phyloP scores from a whole-genome alignment of 116 monocot species.

The Iris pallida region DNA sequence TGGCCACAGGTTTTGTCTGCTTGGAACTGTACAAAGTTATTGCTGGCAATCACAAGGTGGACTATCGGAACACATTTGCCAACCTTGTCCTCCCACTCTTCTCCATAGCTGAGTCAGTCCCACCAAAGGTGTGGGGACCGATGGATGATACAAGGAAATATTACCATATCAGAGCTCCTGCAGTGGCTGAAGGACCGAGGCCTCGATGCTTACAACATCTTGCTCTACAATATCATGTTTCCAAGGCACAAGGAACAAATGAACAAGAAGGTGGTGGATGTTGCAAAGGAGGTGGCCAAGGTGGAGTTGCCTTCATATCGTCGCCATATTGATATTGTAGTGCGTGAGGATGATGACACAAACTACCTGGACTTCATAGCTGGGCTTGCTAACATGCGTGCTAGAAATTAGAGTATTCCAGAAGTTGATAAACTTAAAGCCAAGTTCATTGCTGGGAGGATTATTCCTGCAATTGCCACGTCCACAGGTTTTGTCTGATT shows the following conservation, averaged over 20 bases:
- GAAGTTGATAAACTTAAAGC: too few relatives aligned
- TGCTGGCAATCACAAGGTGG: conserved; percentile 28
- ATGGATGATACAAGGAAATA: conserved; percentile 36
- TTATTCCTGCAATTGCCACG: conserved; percentile 55
- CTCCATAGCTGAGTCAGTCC: conserved; percentile 46
- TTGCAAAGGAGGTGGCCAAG: conserved; percentile 18
- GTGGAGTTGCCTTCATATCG: conserved; percentile 3
- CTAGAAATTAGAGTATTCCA: conserved; percentile 57
- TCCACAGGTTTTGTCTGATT: too few relatives aligned
- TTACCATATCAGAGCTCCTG: conserved; percentile 38
- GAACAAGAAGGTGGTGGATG: conserved; percentile 11
- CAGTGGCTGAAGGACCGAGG: conserved; percentile 39
- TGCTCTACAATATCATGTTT: conserved; percentile 13
- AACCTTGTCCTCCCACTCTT: conserved; percentile 49
- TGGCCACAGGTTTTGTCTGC: conserved; percentile 57
- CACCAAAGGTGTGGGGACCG: conserved; percentile 51
- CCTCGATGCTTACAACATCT: conserved; percentile 32
- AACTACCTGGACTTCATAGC: too few relatives aligned
- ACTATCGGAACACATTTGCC: conserved; percentile 51
- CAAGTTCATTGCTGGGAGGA: conserved; percentile 59
- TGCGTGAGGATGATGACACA: conserved; percentile 19
- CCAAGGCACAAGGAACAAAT: conserved; percentile 8
- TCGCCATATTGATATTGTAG: conserved; percentile 14
- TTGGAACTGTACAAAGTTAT: conserved; percentile 56
- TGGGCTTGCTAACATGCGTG: too few relatives aligned